Conservation (phyloP, 75 land plant genomes). For the Larix kaempferi region DNA sequence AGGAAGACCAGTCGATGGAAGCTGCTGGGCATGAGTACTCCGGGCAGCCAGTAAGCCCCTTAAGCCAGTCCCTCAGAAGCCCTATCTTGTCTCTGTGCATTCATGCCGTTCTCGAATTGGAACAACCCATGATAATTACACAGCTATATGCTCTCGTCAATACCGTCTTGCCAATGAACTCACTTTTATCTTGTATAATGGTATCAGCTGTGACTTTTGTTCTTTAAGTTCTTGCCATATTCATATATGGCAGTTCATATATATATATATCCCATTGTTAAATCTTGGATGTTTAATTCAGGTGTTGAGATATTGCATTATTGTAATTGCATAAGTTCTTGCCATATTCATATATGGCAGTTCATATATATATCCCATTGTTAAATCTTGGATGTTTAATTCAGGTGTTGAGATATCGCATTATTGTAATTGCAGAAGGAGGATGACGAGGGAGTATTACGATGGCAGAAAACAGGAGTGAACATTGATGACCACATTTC, state of each 20-base stretch:
- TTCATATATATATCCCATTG: neutral
- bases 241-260: neutral
- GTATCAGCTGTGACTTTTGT: neutral
- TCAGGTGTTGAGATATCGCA: neutral
- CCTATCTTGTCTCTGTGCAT: neutral
- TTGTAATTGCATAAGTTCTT: neutral
- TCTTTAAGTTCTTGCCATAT: neutral
- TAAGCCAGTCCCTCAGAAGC: neutral
- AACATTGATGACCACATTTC: neutral
- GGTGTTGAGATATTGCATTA: neutral
- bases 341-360: neutral
- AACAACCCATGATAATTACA: neutral
- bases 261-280: too few relatives aligned
- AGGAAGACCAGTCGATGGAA: too few relatives aligned
- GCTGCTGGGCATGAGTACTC: too few relatives aligned
- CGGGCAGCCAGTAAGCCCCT: neutral
- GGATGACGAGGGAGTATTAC: neutral
- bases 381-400: neutral
- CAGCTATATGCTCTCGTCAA: neutral
- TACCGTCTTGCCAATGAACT: neutral
- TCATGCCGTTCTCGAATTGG: neutral
- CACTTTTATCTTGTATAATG: neutral
- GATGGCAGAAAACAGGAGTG: neutral
- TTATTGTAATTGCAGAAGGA: neutral
- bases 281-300: neutral